Base-by-base conservation (phyloP, 768 basidiomycete genomes). In the Suillus fuscotomentosus region DNA sequence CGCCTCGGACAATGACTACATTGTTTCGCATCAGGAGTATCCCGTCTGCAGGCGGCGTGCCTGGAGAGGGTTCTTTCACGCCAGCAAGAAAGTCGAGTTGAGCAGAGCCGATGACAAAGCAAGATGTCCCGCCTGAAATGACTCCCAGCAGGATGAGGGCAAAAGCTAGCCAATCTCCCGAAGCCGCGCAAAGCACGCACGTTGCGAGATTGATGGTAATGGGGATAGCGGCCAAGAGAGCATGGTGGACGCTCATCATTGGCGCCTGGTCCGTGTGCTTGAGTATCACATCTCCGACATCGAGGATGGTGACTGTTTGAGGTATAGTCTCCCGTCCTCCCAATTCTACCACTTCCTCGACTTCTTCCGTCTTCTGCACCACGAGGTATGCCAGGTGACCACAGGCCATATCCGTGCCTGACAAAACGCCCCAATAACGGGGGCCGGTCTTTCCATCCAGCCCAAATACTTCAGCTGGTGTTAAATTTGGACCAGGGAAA, bases 141-240 rank as follows among this genome's bases (percentile, higher is more conserved):
- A 78, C 71, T 2, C 77, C 77, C 17, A 76, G 68, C 0, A 75
- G 59, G 60, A 79, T 78, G 71, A 77, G 73, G 0, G 70, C 42
- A 47, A 75, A 77, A 24, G 63, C 62, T 54, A 50, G 72, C 77
- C 77, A 78, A 55, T 78, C 77, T 17, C 17, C 55, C 38, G 65
- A 63, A 24, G 72, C 0, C 2, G 71, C 77, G 50, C 72, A 77
- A 34, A 71, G 60, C 55, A 67, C 60, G 55, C 73, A 74, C 6
- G 68, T 64, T 11, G 22, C 63, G 47, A 70, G 14, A 65, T 75
- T 78, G 60, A 62, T 27, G 0, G 48, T 10, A 27, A 76, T 76
- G 0, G 76, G 73, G 5, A 77, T 41, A 43, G 67, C 8, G 24
- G 70, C 72, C 22, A 75, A 24, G 5, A 75, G 60, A 27, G 66